Percentiles rank a stretch among this genome's conserved stretches.
These are phyloP conservation scores for Iris macrosiphon DNA, from an alignment of 106 monocot species.

Conservation along the genomic window DNA sequence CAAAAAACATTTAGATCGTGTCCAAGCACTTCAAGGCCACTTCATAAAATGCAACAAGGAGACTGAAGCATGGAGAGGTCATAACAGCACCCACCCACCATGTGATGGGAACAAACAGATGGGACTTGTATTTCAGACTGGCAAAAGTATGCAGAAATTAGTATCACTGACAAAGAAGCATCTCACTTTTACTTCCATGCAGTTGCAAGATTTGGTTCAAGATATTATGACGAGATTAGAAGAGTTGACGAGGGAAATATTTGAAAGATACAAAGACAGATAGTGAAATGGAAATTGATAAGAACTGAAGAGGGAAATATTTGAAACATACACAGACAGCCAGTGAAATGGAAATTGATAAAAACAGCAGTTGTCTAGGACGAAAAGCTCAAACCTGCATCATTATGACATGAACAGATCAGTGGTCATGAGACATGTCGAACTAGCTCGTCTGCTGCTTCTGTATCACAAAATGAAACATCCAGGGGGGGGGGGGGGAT, in stretches of 20 bases:
- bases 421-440: background rate
- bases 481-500: too few species aligned
- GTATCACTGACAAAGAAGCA: too few species aligned
- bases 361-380: background rate
- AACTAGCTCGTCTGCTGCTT: constrained; percentile 5
- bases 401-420: background rate
- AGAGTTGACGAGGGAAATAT: too few species aligned
- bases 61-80: background rate
- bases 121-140: constrained; percentile 2
- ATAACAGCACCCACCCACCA: background rate
- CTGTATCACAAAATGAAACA: background rate
- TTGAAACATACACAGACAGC: too few species aligned
- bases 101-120: constrained; percentile 10
- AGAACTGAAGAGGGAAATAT: too few species aligned
- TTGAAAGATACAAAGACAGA: too few species aligned
- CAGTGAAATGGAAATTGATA: too few species aligned
- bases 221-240: too few species aligned
- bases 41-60: background rate
- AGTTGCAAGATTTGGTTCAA: too few species aligned
- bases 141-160: too few species aligned
- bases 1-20: constrained; percentile 1
- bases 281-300: too few species aligned
- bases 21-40: background rate
- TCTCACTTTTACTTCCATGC: too few species aligned
- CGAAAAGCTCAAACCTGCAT: constrained; percentile 4